Evolutionary conservation across 306 rosid genomes (phyloP).

Genomic region (Quercus robur): DNA sequence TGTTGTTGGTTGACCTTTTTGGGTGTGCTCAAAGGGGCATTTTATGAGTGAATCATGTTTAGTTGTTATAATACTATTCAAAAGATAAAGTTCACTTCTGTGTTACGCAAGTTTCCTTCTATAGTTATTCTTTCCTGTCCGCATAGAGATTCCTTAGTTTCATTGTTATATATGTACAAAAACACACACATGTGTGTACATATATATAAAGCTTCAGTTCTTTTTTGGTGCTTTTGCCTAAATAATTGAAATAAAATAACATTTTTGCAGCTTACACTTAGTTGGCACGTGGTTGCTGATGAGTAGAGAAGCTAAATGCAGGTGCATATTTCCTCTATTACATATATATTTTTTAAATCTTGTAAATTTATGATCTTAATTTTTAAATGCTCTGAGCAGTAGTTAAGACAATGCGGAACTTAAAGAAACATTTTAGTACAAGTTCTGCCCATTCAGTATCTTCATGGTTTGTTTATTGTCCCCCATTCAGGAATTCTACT

Average conservation of each 20-base stretch:
- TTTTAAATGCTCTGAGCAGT: constrained; percentile 15
- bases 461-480: constrained; percentile 14
- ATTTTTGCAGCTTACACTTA: constrained; percentile 14
- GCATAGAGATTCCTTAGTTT: not conserved
- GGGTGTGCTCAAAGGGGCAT: not conserved
- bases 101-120: not conserved
- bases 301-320: constrained; percentile 14
- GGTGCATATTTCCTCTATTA: constrained; percentile 18
- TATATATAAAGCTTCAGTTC: too few relatives aligned
- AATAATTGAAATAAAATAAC: not conserved
- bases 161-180: not conserved
- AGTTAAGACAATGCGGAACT: constrained; percentile 30
- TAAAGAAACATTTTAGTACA: constrained; percentile 30
- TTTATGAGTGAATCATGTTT: not conserved
- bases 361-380: constrained; percentile 17
- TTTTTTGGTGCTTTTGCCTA: too few relatives aligned
- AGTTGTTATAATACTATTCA: not conserved
- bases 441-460: constrained; percentile 23
- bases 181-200: not conserved
- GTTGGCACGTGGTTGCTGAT: constrained; percentile 16
- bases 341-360: constrained; percentile 17
- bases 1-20: constrained; percentile 7
- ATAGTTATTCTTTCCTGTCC: not conserved
- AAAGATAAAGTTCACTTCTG: not conserved
- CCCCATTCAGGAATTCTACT: constrained; percentile 29